These are phyloP conservation scores for Musa beccarii DNA, from an alignment of 176 grass and related monocot genomes.

Conservation along the genomic window DNA sequence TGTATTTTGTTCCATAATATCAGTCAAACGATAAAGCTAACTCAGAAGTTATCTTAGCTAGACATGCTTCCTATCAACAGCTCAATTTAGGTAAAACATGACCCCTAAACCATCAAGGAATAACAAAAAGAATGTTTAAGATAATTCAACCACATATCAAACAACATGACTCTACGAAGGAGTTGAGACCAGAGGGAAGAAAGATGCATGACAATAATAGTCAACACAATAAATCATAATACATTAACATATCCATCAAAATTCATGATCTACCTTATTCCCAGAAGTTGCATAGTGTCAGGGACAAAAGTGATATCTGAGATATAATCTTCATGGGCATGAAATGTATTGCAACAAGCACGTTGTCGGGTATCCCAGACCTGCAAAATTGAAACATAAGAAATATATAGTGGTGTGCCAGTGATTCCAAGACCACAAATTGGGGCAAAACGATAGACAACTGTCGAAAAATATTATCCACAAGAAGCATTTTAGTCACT, in stretches of 20 bases:
- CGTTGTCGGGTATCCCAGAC: slow-evolving; percentile 80
- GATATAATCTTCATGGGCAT: slow-evolving; percentile 91
- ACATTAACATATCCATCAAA: not conserved
- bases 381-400: slow-evolving; percentile 24
- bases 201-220: not conserved
- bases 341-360: slow-evolving; percentile 79
- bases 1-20: not conserved
- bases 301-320: slow-evolving; percentile 67
- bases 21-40: not conserved
- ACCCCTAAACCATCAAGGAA: not conserved
- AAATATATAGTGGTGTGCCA: too few relatives aligned
- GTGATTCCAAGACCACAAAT: too few relatives aligned
- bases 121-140: not conserved
- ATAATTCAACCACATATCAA: not conserved
- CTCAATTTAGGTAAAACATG: not conserved
- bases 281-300: slow-evolving; percentile 75
- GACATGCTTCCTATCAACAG: not conserved
- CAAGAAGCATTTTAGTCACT: too few relatives aligned
- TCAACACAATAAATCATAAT: slow-evolving; percentile 2
- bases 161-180: not conserved
- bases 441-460: too few relatives aligned
- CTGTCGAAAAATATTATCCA: too few relatives aligned
- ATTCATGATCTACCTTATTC: slow-evolving; percentile 46
- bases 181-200: not conserved
- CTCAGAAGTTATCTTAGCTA: not conserved